phyloP scores from a whole-genome alignment of 352 stramenopile species.

The Phytophthora constricta region DNA sequence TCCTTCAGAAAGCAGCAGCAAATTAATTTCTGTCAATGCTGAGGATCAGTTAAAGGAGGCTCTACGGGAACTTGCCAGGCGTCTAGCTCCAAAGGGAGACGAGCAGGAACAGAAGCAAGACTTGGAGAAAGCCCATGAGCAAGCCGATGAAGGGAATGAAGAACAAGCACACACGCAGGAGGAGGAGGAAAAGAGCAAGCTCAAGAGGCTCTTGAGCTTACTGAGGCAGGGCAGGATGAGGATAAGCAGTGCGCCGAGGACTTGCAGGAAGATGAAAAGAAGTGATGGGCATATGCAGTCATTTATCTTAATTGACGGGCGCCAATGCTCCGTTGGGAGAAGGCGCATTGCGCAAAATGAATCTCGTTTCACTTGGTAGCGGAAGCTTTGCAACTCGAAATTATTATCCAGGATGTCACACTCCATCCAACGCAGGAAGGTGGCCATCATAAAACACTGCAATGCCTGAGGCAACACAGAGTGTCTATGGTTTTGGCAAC shows the following conservation, averaged over 20 bases:
- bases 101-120: constrained; percentile 1
- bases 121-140: constrained; percentile 3
- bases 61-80: not conserved
- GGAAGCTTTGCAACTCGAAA: no score
- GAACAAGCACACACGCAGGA: not conserved
- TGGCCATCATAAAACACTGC: no score
- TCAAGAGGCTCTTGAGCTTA: no score
- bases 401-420: no score
- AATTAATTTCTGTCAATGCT: not conserved
- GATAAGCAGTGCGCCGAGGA: not conserved
- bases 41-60: not conserved
- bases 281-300: not conserved
- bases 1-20: not conserved
- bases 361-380: no score
- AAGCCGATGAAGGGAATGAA: not conserved
- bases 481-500: not conserved
- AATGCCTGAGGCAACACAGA: no score
- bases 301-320: not conserved
- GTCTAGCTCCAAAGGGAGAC: not conserved
- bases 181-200: constrained; percentile 1
- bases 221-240: not conserved
- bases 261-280: not conserved
- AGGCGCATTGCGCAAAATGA: not conserved
- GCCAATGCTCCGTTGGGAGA: not conserved
- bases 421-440: no score